Percentiles rank a stretch among this genome's conserved stretches.
These are phyloP conservation scores for Lepraria neglecta DNA, from an alignment of 495 filamentous ascomycete genomes.

Conservation along the genomic window DNA sequence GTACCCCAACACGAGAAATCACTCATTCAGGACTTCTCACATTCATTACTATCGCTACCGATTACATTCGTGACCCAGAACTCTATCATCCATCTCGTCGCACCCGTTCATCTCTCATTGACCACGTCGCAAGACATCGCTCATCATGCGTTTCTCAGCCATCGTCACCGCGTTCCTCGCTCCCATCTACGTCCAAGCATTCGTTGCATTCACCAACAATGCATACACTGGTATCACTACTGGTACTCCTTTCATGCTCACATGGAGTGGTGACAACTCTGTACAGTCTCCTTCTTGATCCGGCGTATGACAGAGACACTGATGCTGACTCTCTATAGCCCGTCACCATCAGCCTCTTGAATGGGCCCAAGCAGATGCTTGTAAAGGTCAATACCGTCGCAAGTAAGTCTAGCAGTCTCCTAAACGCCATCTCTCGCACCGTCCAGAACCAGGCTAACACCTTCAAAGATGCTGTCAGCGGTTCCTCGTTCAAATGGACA, in stretches of 20 bases:
- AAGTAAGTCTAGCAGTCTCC: conserved; percentile 17
- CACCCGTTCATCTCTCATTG: conserved; percentile 7
- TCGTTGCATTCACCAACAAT: conserved; percentile 21
- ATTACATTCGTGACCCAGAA: background rate
- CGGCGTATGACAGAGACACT: background rate
- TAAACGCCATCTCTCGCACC: background rate
- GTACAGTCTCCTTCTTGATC: conserved; percentile 15
- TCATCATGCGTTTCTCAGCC: conserved; percentile 5
- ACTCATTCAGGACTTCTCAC: background rate
- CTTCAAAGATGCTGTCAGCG: background rate
- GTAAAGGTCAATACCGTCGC: conserved; percentile 10
- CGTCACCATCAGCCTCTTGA: conserved; percentile 20
- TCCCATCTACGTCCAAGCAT: conserved; percentile 10
- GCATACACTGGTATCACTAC: conserved; percentile 19
- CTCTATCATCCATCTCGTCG: background rate
- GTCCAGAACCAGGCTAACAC: background rate
- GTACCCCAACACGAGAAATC: background rate
- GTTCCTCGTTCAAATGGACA: conserved; percentile 21
- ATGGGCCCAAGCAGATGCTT: conserved; percentile 16
- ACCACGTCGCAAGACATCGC: background rate
- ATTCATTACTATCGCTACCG: background rate
- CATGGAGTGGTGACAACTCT: conserved; percentile 23
- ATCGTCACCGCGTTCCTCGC: conserved; percentile 1
- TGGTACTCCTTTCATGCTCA: conserved; percentile 20
- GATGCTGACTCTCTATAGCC: conserved; percentile 16